Conservation (phyloP, 2,329 filamentous ascomycete genomes). For the Xylariaceae sp. region DNA sequence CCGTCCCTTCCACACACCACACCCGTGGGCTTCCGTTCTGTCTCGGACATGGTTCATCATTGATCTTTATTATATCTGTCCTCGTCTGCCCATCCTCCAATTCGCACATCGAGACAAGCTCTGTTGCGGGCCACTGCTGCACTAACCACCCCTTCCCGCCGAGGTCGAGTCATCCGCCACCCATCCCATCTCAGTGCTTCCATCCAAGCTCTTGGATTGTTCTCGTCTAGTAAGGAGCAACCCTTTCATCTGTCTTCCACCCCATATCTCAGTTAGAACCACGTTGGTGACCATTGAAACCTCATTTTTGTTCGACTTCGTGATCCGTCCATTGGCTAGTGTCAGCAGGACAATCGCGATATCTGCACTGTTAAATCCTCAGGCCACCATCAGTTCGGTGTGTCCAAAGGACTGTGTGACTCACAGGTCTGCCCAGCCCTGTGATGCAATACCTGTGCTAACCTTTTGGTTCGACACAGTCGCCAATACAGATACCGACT, state of each 20-base stretch:
- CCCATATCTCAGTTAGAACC: not conserved
- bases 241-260: constrained; percentile 1
- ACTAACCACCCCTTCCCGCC: not conserved
- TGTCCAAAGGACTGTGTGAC: constrained; percentile 26
- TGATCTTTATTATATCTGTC: constrained; percentile 12
- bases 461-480: constrained; percentile 24
- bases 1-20: constrained; percentile 4
- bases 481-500: constrained; percentile 8
- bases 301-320: constrained; percentile 3
- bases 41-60: constrained; percentile 8
- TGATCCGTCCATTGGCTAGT: constrained; percentile 21
- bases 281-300: not conserved
- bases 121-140: not conserved
- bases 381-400: constrained; percentile 21
- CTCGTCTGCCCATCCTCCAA: constrained; percentile 5
- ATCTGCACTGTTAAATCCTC: constrained; percentile 16
- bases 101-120: constrained; percentile 6
- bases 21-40: not conserved
- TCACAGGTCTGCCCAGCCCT: constrained; percentile 25
- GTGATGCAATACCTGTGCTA: constrained; percentile 26
- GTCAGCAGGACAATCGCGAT: constrained; percentile 19
- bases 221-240: constrained; percentile 11
- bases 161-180: constrained; percentile 14
- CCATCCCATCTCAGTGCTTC: not conserved
- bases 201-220: constrained; percentile 1